These are phyloP conservation scores for Harringtonia lauricola DNA, from an alignment of 2,329 filamentous ascomycete species.

Conservation along the genomic window DNA sequence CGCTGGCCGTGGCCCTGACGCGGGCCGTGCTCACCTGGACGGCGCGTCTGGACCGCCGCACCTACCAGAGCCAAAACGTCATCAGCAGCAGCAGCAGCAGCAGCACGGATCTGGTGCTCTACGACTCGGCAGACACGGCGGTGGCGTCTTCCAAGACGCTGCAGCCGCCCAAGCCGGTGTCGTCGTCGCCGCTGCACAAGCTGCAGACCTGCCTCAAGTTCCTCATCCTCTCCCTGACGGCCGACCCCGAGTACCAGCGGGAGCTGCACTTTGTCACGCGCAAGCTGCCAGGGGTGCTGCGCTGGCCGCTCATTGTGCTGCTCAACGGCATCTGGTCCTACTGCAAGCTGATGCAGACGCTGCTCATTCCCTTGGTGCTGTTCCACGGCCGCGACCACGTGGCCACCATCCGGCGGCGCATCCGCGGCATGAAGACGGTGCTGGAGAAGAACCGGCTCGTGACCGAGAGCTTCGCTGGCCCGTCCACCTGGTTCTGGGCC, in stretches of 20 bases:
- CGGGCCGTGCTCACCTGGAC: neutral
- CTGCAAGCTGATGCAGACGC: conserved; percentile 9
- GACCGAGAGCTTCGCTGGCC: conserved; percentile 7
- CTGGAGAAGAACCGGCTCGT: conserved; percentile 9
- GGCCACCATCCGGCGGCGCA: conserved; percentile 22
- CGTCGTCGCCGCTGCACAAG: conserved; percentile 1
- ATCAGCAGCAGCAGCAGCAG: no score
- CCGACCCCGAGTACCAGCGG: conserved; percentile 31
- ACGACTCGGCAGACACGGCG: neutral
- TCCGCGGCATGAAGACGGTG: conserved; percentile 7
- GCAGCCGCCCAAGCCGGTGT: no score
- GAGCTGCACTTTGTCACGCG: conserved; percentile 24
- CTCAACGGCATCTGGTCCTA: conserved; percentile 10
- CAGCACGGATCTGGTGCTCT: neutral
- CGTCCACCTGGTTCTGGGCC: conserved; percentile 11
- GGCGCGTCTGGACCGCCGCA: no score
- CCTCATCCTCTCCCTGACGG: conserved; percentile 28
- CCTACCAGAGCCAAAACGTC: no score
- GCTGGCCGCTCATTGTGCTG: conserved; percentile 25
- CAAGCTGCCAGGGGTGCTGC: conserved; percentile 1
- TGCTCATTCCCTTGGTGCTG: conserved; percentile 7
- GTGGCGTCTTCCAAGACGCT: neutral
- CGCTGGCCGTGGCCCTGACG: conserved; percentile 3
- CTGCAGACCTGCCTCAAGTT: conserved; percentile 20
- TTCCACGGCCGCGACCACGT: conserved; percentile 28